Percentiles rank a stretch among this genome's conserved stretches.
phyloP scores from a whole-genome alignment of 345 rosid species.

The Pelargonium nanum region DNA sequence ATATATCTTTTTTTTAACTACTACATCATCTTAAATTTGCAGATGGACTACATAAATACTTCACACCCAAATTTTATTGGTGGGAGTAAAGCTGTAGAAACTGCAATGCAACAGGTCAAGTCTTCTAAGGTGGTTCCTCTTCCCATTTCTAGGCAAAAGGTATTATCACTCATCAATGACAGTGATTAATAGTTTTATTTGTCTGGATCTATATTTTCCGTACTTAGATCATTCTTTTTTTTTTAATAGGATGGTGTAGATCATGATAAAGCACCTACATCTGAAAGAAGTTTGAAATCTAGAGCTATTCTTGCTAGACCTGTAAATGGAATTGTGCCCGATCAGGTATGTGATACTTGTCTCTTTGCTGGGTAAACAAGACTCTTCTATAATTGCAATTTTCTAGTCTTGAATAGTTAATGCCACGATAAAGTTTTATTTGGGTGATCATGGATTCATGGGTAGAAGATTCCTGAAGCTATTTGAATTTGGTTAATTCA shows the following conservation, averaged over 20 bases:
- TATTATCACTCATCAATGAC: constrained; percentile 12
- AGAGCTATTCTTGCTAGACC: constrained; percentile 79
- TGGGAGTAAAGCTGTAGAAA: constrained; percentile 86
- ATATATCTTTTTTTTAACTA: neutral
- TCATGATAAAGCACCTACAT: constrained; percentile 59
- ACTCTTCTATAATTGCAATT: neutral
- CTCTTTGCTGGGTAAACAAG: neutral
- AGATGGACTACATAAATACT: constrained; percentile 97
- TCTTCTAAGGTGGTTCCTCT: constrained; percentile 43
- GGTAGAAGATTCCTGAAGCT: constrained; percentile 2
- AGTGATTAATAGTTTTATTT: constrained; percentile 7
- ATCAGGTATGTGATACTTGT: constrained; percentile 50
- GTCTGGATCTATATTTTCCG: neutral
- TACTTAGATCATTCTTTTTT: constrained; percentile 6
- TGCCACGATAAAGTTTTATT: neutral
- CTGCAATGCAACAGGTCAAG: constrained; percentile 59
- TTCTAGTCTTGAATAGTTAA: neutral
- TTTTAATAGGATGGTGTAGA: constrained; percentile 52
- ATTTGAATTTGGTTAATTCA: constrained; percentile 2
- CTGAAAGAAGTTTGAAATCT: constrained; percentile 58
- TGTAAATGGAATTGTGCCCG: constrained; percentile 71
- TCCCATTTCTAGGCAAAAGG: constrained; percentile 59
- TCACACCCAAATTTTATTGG: constrained; percentile 89
- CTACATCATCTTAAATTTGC: constrained; percentile 16
- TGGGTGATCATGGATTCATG: neutral